phyloP scores from a whole-genome alignment of 495 filamentous ascomycete genomes.

The Letharia lupina region DNA sequence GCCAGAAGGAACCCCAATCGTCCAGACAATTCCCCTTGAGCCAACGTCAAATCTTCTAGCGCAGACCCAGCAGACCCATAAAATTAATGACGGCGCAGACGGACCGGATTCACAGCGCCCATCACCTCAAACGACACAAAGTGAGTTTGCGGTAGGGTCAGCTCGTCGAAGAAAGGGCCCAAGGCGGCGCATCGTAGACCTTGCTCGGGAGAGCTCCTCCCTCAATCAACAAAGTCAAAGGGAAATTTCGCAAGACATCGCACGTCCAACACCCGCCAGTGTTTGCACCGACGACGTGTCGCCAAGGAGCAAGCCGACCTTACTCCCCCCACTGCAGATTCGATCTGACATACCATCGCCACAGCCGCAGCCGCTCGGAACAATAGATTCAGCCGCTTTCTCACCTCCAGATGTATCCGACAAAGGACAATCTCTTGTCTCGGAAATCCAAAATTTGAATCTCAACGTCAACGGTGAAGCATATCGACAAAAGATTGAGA shows the following conservation, averaged over 20 bases:
- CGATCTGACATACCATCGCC: neutral
- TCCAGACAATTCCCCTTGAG: conserved; percentile 54
- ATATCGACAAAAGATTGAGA: conserved; percentile 78
- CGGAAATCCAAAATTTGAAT: conserved; percentile 51
- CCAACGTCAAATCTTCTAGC: conserved; percentile 22
- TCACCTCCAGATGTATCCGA: conserved; percentile 16
- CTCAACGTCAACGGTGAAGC: conserved; percentile 64
- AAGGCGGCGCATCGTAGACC: conserved; percentile 74
- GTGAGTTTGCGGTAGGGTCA: conserved; percentile 32
- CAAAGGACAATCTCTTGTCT: conserved; percentile 34
- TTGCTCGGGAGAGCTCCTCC: conserved; percentile 47
- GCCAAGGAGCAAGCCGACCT: conserved; percentile 8
- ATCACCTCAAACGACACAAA: conserved; percentile 18
- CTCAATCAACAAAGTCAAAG: conserved; percentile 7
- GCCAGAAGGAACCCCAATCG: conserved; percentile 62
- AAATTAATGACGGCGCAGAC: conserved; percentile 33
- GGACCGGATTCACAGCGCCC: conserved; percentile 2
- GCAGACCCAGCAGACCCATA: conserved; percentile 32
- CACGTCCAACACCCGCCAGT: neutral
- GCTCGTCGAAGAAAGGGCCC: conserved; percentile 43
- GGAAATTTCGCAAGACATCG: neutral
- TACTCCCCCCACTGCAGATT: conserved; percentile 6
- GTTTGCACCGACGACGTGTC: conserved; percentile 2
- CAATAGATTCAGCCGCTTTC: neutral
- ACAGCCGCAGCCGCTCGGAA: neutral